These are phyloP conservation scores for Entomortierella parvispora DNA, from an alignment of 192 early-diverging fungal genomes.

Conservation along the genomic window DNA sequence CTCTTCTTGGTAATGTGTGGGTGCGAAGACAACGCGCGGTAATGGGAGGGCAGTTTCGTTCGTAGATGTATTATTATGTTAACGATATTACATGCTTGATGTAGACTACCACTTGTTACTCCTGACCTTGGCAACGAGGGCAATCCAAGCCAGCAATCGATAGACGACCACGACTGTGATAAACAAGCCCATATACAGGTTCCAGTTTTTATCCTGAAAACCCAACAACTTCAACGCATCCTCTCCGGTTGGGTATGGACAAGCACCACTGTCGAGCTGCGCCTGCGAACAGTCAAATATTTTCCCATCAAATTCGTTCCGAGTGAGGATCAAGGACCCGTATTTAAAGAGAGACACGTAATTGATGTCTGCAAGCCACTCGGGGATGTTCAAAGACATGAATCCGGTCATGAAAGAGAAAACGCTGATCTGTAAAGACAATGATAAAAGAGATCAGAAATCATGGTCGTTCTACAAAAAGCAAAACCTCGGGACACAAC, in stretches of 20 bases:
- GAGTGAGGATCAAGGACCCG: slow-evolving; percentile 26
- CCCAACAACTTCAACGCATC: slow-evolving; percentile 10
- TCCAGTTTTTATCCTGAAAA: slow-evolving; percentile 33
- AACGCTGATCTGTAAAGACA: slow-evolving; percentile 34
- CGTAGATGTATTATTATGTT: too few species aligned
- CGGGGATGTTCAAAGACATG: slow-evolving; percentile 45
- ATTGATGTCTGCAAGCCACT: slow-evolving; percentile 39
- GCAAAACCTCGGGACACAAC: not conserved
- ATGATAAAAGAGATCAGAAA: not conserved
- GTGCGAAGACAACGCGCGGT: too few species aligned
- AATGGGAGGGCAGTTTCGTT: too few species aligned
- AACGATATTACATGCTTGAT: too few species aligned
- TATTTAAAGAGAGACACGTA: slow-evolving; percentile 46
- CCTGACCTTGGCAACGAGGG: slow-evolving; percentile 34
- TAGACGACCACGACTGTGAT: slow-evolving; percentile 25
- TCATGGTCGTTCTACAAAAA: not conserved
- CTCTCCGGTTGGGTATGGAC: slow-evolving; percentile 35
- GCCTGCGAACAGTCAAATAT: slow-evolving; percentile 29
- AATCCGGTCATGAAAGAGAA: slow-evolving; percentile 52
- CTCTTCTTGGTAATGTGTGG: too few species aligned
- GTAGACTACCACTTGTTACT: slow-evolving; percentile 40
- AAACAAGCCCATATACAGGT: slow-evolving; percentile 48
- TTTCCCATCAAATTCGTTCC: slow-evolving; percentile 46
- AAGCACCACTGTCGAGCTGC: slow-evolving; percentile 16
- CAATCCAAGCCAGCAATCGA: slow-evolving; percentile 27